These are phyloP conservation scores for Populus nigra DNA, from an alignment of 345 rosid species.

Conservation along the genomic window DNA sequence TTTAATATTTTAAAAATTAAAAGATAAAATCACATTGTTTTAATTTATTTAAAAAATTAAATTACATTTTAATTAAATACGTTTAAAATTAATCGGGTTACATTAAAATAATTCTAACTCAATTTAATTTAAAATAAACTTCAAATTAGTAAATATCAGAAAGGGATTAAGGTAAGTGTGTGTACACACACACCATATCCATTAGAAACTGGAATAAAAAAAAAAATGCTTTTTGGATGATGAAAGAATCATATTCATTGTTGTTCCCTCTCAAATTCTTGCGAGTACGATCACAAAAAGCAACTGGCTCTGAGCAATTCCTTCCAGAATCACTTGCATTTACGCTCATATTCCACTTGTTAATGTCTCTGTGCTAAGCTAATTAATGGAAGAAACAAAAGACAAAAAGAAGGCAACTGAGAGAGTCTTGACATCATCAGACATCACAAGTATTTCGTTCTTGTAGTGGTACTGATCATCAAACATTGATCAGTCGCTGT, in stretches of 20 bases:
- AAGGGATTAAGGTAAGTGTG: background rate
- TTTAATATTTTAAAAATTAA: too few species aligned
- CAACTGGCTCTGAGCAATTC: background rate
- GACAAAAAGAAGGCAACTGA: background rate
- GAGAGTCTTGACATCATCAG: background rate
- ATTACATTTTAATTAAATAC: too few species aligned
- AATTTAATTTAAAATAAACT: too few species aligned
- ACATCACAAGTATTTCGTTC: background rate
- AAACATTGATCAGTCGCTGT: background rate
- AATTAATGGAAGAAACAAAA: background rate
- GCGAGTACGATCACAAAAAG: background rate
- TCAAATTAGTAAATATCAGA: background rate
- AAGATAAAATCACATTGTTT: too few species aligned
- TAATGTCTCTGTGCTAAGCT: too few species aligned
- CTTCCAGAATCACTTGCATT: background rate
- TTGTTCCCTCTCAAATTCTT: background rate
- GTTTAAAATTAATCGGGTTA: too few species aligned
- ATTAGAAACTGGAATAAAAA: background rate
- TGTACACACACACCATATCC: background rate
- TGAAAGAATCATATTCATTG: constrained; percentile 9
- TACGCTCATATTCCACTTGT: background rate
- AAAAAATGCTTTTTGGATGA: background rate
- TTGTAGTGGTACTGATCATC: background rate
- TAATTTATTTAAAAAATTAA: too few species aligned
- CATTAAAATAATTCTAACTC: too few species aligned